phyloP scores from a whole-genome alignment of 805 yeast genomes.

The Myxozyma mucilagina region DNA sequence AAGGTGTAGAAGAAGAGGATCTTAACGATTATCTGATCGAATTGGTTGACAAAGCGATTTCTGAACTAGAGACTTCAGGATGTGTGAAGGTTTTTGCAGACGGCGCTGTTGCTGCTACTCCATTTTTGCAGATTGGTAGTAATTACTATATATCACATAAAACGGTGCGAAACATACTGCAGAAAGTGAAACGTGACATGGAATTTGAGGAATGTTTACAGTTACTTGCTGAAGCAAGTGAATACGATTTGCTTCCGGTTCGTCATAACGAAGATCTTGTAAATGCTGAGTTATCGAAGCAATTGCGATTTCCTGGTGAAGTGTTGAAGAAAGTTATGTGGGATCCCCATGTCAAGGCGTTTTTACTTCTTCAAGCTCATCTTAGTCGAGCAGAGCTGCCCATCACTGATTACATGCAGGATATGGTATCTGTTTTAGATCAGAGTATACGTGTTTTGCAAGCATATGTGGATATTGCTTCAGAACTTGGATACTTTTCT shows the following conservation, averaged over 20 bases:
- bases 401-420: slow-evolving; percentile 92
- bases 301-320: slow-evolving; percentile 59
- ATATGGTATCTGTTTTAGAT: slow-evolving; percentile 88
- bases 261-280: slow-evolving; percentile 89
- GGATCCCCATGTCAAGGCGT: slow-evolving; percentile 85
- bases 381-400: slow-evolving; percentile 77
- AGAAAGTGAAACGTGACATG: slow-evolving; percentile 48
- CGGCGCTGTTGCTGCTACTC: slow-evolving; percentile 57
- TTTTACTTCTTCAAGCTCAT: slow-evolving; percentile 68
- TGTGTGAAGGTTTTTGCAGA: slow-evolving; percentile 59
- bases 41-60: slow-evolving; percentile 68
- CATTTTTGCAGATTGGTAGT: slow-evolving; percentile 80
- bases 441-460: slow-evolving; percentile 92
- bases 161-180: slow-evolving; percentile 71
- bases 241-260: slow-evolving; percentile 84
- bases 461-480: slow-evolving; percentile 85
- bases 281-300: slow-evolving; percentile 78
- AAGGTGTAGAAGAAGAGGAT: slow-evolving; percentile 54
- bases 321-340: slow-evolving; percentile 54
- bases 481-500: slow-evolving; percentile 72
- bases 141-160: slow-evolving; percentile 91
- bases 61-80: slow-evolving; percentile 65
- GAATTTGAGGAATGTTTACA: slow-evolving; percentile 64
- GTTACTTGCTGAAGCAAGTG: slow-evolving; percentile 64
- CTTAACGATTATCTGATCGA: slow-evolving; percentile 41